A percentile compares a stretch with the other conserved stretches of the same genome.
These are phyloP conservation scores for Schizosaccharomyces pombe DNA, from an alignment of 805 yeast genomes.

Conservation along the genomic window DNA sequence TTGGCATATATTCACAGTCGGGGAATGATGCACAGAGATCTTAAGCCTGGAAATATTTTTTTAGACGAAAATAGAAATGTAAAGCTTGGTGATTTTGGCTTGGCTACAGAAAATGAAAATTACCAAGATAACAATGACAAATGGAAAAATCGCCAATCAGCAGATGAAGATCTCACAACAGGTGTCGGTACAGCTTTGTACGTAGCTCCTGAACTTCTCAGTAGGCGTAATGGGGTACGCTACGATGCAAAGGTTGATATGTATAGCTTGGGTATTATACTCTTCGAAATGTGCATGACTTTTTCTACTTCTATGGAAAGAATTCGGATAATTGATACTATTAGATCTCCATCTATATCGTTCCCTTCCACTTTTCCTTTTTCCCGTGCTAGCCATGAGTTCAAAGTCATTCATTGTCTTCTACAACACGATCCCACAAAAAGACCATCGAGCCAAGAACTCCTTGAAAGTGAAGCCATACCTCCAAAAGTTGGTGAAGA, in stretches of 20 bases:
- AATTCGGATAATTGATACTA: conserved; percentile 38
- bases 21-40: conserved; percentile 84
- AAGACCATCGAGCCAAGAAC: conserved; percentile 57
- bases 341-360: conserved; percentile 34
- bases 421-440: conserved; percentile 55
- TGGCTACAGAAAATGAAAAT: conserved; percentile 34
- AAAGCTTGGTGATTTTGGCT: conserved; percentile 90
- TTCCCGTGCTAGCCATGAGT: conserved; percentile 31
- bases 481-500: conserved; percentile 83
- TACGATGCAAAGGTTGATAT: conserved; percentile 88
- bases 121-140: background rate
- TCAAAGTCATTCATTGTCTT: conserved; percentile 38
- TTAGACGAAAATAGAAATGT: conserved; percentile 74
- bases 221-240: conserved; percentile 23
- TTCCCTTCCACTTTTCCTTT: conserved; percentile 47
- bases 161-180: conserved; percentile 56
- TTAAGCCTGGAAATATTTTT: conserved; percentile 88
- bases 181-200: conserved; percentile 87
- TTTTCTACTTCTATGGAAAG: conserved; percentile 89
- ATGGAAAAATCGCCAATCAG: conserved; percentile 8
- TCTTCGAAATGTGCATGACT: conserved; percentile 80
- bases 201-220: conserved; percentile 68
- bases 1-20: conserved; percentile 74
- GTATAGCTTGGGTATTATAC: conserved; percentile 83
- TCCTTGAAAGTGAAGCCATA: conserved; percentile 57